Evolutionary conservation across 2,329 filamentous ascomycete species (phyloP), one percentile per base, ranked within the genome.

Genomic region (Phaeophleospora eucalypticola): DNA sequence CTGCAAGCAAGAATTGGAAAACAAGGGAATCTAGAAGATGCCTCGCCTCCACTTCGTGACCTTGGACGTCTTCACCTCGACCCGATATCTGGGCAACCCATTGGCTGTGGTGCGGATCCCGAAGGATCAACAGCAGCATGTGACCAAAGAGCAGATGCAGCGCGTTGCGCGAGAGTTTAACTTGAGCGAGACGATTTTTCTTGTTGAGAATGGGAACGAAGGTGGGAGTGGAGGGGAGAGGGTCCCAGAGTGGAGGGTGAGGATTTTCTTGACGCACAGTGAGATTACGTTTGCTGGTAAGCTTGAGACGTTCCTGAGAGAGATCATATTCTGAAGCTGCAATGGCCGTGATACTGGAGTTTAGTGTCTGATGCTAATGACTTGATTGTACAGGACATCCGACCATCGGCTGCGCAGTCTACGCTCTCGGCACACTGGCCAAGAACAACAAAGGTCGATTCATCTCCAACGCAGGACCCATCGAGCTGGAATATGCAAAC

Each of bases 101-200:
- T 66, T 82, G 1, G 78, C 72, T n/a, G 69, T 81, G n/a, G 71
- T 81, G 50, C 66, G 70, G 34, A 64, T 81, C 10, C 69, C 71
- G 1, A 20, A 49, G 8, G 51, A 48, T 27, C 44, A 66, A 36
- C 53, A 60, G 32, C 7, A 29, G 6, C 7, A 29, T 29, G 52
- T 74, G 37, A 71, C 65, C 9, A 76, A 78, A 44, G 63, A 65
- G 29, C 69, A 75, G 51, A 78, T 80, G 58, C 78, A 79, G 58
- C 60, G 57, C 36, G 74, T 82, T 46, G 76, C 78, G 4, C 63
- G 66, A 24, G 79, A 81, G 53, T 81, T 81, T 67, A 80, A 80
- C 53, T 67, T 78, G 32, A 79, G 76, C 1, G 79, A 82, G 53
- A 79, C 75, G 0, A 74, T 79, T 18, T 80, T 82, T 52, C 60